Base-by-base conservation (phyloP, 1,284 basidiomycete genomes). In the Trichosporon sp. region DNA sequence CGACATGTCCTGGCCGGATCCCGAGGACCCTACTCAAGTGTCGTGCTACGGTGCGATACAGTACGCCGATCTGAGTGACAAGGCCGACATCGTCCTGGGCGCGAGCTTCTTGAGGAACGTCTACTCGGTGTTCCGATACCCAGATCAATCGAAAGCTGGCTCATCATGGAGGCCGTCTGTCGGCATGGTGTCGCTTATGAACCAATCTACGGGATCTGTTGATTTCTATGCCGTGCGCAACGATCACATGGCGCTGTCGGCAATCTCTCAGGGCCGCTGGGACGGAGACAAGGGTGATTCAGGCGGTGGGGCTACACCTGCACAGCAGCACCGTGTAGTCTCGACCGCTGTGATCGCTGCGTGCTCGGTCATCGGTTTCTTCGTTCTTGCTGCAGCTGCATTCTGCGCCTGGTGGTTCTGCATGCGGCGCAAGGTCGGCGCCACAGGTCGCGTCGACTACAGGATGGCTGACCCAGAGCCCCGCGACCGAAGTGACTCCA, bases 391-490 rank as follows among this genome's bases (percentile, higher is more conserved):
- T 0, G 75, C 74, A 0, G 71, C 54, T 2, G 69, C 73, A 1
- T 79, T 80, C 65, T 76, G 73, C 61, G 75, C 72, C 2, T 80
- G 79, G 76, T 78, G 74, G 72, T 79, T 78, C 71, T 77, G 75
- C 71, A 71, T 75, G 9, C 73, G 78, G 14, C 67, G 76, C 29
- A 77, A 77, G 56, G 71, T 74, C n/a, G 79, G 78, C 13, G 69
- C 70, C 2, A 33, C 64, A 11, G 78, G 78, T 6, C 65, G 68
- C 6, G 73, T 77, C 21, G 66, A 67, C 11, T 77, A 75, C 66
- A 60, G 65, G 13, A 64, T 60, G 49, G 58, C 65, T 2, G 31
- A 60, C 33, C 49, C 25, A 27, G 25, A 25, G 5, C 31, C n/a
- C 25, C 13, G 46, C 31, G 71, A 72, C 31, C 37, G 54, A 8